Conservation (phyloP, 2,329 filamentous ascomycete genomes). For the Trichoderma polysporum region DNA sequence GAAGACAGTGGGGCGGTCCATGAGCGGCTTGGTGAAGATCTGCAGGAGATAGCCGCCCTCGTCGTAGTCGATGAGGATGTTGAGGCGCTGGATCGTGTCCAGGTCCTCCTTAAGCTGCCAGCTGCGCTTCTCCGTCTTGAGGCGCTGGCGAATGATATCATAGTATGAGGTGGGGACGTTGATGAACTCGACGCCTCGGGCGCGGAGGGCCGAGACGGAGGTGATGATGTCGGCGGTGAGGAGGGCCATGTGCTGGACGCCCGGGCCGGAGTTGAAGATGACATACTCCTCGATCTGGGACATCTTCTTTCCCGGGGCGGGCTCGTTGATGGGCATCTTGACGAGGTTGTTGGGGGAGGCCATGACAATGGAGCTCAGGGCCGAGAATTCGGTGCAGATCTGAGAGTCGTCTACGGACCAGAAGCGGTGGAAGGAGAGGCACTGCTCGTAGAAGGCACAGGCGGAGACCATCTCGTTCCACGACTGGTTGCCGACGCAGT, state of each 20-base stretch:
- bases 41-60: conserved; percentile 81
- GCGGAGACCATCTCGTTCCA: conserved; percentile 81
- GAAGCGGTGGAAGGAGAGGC: conserved; percentile 92
- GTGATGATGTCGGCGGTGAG: conserved; percentile 77
- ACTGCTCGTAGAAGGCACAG: conserved; percentile 76
- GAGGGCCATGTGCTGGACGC: conserved; percentile 91
- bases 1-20: conserved; percentile 94
- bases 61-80: conserved; percentile 94
- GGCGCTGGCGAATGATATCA: conserved; percentile 67
- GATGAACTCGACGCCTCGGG: conserved; percentile 92
- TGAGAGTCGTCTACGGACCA: conserved; percentile 94
- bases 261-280: conserved; percentile 83
- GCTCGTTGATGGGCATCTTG: conserved; percentile 99
- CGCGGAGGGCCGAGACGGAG: conserved; percentile 73
- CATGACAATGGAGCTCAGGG: conserved; percentile 89
- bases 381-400: conserved; percentile 90
- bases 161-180: conserved; percentile 87
- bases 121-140: conserved; percentile 61
- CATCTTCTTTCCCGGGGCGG: conserved; percentile 83
- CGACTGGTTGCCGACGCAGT: conserved; percentile 96
- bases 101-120: conserved; percentile 77
- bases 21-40: conserved; percentile 80
- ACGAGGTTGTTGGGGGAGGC: conserved; percentile 78
- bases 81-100: conserved; percentile 70
- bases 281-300: conserved; percentile 94